These are phyloP conservation scores for Tolypocladium capitatum DNA, from an alignment of 2,329 filamentous ascomycete species.

Conservation along the genomic window DNA sequence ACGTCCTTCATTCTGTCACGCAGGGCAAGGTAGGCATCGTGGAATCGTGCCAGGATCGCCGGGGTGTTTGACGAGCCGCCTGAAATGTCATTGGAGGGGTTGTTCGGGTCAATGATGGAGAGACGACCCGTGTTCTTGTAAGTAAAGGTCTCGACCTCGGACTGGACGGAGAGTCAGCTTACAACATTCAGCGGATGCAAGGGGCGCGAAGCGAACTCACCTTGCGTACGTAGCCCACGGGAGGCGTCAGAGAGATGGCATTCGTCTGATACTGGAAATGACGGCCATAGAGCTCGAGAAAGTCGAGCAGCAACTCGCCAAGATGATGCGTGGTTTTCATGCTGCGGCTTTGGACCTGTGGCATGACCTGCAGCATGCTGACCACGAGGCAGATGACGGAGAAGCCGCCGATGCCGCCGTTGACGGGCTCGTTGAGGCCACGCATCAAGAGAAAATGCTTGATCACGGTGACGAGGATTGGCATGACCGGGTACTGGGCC, in stretches of 20 bases:
- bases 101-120: constrained; percentile 87
- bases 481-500: constrained; percentile 67
- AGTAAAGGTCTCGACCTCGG: constrained; percentile 28
- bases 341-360: constrained; percentile 49
- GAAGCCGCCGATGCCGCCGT: constrained; percentile 85
- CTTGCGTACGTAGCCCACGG: constrained; percentile 60
- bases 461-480: constrained; percentile 70
- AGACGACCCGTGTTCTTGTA: constrained; percentile 55
- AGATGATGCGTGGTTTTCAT: constrained; percentile 53
- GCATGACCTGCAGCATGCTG: constrained; percentile 72
- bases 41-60: constrained; percentile 57
- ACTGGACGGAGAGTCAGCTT: constrained; percentile 15
- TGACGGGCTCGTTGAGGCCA: constrained; percentile 80
- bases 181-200: neutral
- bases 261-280: constrained; percentile 56
- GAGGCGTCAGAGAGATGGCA: constrained; percentile 65
- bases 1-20: constrained; percentile 44
- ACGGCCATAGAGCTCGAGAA: constrained; percentile 81
- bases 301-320: constrained; percentile 71
- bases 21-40: constrained; percentile 45
- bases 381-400: constrained; percentile 88
- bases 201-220: constrained; percentile 23
- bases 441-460: constrained; percentile 90
- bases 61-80: constrained; percentile 64
- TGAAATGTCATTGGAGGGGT: constrained; percentile 72